Base-by-base conservation (phyloP, 305 asterid species). In the Fraxinus sp. region DNA sequence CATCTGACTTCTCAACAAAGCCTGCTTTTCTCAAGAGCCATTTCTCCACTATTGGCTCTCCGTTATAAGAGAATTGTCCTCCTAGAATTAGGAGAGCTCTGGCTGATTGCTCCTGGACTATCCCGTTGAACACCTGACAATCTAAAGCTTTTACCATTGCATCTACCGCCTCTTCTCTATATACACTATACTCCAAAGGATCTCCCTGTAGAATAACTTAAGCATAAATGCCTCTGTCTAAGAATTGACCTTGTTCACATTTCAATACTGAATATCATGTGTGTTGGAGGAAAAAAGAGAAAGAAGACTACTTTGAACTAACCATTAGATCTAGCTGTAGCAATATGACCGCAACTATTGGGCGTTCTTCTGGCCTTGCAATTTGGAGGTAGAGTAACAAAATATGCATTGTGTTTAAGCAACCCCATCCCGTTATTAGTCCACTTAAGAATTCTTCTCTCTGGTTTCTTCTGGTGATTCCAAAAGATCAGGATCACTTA, bases 251-350 rank as follows among this genome's bases (percentile, higher is more conserved):
- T 62, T 22, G 72, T 22, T 66, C 7, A 8, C 32, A 4, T 4
- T 66, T 66, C 37, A 24, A 26, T 22, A 10, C 20, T 9, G 7
- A 66, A 26, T 28, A 28, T 68, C 10, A 3, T 26, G 7, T 1
- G 7, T 1, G 8, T 11, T 9, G 14, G 37, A 0, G 7, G n/a
- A 68, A 68, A 68, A 5, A 28, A 4, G 39, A 70, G 36, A n/a
- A 74, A 5, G 8, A 74, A 71, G 77, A 52, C 59, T 66, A 71
- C 39, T 76, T 36, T n/a, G 59, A 52, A 57, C 90, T 80, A 84
- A 94, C 98, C 97, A 90, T 79, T 35, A 94, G 93, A 85, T 94
- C 98, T 78, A 94, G 90, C 87, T 88, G 93, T 73, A 94, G 89
- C 88, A 94, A 73, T 74, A 93, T 62, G 64, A 87, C 94, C 11